Conservation (phyloP, 805 yeast species). For the Scheffersomyces amazonensis region DNA sequence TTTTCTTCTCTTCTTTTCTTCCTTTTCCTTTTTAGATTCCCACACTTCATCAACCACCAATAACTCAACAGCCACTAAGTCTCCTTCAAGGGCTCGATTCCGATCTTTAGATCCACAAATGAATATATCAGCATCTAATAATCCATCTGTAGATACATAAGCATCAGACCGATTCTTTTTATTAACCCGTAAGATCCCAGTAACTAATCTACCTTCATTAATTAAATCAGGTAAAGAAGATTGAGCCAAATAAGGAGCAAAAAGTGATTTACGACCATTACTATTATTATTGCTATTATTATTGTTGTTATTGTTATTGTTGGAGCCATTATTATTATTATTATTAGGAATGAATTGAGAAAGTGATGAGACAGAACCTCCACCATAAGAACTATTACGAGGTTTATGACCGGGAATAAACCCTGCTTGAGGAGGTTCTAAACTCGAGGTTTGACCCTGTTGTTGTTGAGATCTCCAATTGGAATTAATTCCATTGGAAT, state of each 20-base stretch:
- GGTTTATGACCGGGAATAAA: constrained; percentile 81
- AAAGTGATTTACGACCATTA: constrained; percentile 69
- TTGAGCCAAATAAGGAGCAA: constrained; percentile 96
- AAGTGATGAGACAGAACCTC: constrained; percentile 52
- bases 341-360: constrained; percentile 33
- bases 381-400: constrained; percentile 62
- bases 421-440: constrained; percentile 27
- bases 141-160: constrained; percentile 95
- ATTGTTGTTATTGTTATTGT: too few relatives aligned
- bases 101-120: constrained; percentile 98
- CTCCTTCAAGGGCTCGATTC: constrained; percentile 96
- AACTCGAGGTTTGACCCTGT: constrained; percentile 5
- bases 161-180: constrained; percentile 97
- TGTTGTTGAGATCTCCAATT: constrained; percentile 67
- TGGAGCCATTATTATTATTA: constrained; percentile 10
- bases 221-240: constrained; percentile 86
- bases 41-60: constrained; percentile 96
- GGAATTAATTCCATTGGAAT: constrained; percentile 42
- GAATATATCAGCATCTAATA: constrained; percentile 93
- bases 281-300: too few relatives aligned
- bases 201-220: constrained; percentile 85
- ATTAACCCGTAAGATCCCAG: constrained; percentile 91
- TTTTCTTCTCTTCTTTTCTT: constrained; percentile 92
- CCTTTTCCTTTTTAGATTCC: constrained; percentile 94
- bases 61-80: constrained; percentile 91